Evolutionary conservation across 164 flowering plant species (phyloP), one percentile per base, ranked within the genome.

Genomic region (Cinnamomum micranthum): DNA sequence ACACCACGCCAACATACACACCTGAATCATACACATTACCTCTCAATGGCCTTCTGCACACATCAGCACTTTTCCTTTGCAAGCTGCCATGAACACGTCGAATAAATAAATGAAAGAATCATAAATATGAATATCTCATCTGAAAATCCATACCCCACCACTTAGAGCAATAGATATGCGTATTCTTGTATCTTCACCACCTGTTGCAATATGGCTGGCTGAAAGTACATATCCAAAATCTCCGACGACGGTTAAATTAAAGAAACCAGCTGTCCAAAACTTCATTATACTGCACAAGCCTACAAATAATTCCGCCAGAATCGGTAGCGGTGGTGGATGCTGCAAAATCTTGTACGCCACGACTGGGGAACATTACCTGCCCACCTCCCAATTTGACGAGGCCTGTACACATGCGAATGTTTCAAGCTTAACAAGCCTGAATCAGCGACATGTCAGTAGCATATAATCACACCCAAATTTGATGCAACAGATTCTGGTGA

Each of bases 101-200:
- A 52, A 62, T 41, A 19, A 71, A 71, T 58, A 58, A 71, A 58
- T 71, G 28, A 71, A 55, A 71, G 73, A 71, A 71, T 71, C 12
- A 22, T 71, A 71, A 58, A 52, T 27, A 55, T 28, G 60, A 24
- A 70, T 51, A 60, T 70, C 60, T 70, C 60, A 70, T 70, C 72
- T n/a, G 47, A 70, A 51, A 50, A 58, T 52, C 25, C 23, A 41
- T 41, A 4, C 65, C 33, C 67, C 25, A 13, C 5, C 67, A 3
- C 11, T 13, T 64, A 24, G 3, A 11, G 4, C 3, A 64, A 7
- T 24, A 14, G 31, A 23, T 7, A 41, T 41, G 67, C 14, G 15
- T 24, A n/a, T 23, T 25, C 17, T 13, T 7, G 11, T 41, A 64
- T 23, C 28, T 13, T 24, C 28, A 27, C 67, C 28, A 64, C 67